Percentiles rank a stretch among this genome's conserved stretches.
Evolutionary conservation across 164 flowering plant genomes (phyloP).

Genomic region (Platanus orientalis): DNA sequence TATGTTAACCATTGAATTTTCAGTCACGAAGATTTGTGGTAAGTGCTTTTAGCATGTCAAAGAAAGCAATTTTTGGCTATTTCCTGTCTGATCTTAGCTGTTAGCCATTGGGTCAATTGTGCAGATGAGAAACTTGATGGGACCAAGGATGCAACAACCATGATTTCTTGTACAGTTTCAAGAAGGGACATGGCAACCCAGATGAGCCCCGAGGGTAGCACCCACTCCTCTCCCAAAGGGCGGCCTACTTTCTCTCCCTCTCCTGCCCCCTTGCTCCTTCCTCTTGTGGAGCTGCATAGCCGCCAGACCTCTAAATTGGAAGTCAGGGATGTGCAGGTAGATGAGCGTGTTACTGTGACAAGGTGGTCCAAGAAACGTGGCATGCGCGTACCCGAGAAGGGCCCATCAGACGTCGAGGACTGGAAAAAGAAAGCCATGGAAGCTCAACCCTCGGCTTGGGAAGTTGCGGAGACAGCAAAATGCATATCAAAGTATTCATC

Average conservation of each 20-base stretch:
- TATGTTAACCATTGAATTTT: background rate
- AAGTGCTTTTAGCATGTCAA: background rate
- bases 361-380: slow-evolving; percentile 75
- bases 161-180: slow-evolving; percentile 55
- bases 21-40: background rate
- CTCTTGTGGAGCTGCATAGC: slow-evolving; percentile 49
- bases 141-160: slow-evolving; percentile 45
- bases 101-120: slow-evolving; percentile 9
- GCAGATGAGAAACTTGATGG: slow-evolving; percentile 49
- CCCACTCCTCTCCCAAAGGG: slow-evolving; percentile 53
- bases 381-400: slow-evolving; percentile 33
- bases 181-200: slow-evolving; percentile 96
- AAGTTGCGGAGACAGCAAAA: slow-evolving; percentile 55
- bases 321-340: slow-evolving; percentile 80
- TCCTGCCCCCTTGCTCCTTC: slow-evolving; percentile 33
- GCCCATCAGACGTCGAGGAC: slow-evolving; percentile 39
- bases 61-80: background rate
- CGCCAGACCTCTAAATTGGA: slow-evolving; percentile 43
- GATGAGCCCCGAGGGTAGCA: slow-evolving; percentile 89
- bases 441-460: slow-evolving; percentile 55
- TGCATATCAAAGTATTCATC: slow-evolving; percentile 57
- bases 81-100: background rate
- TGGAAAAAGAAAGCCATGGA: slow-evolving; percentile 51
- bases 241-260: slow-evolving; percentile 42
- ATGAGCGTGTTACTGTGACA: slow-evolving; percentile 70